Conservation (phyloP, 129 eudicot species). For the Helianthus annuus region DNA sequence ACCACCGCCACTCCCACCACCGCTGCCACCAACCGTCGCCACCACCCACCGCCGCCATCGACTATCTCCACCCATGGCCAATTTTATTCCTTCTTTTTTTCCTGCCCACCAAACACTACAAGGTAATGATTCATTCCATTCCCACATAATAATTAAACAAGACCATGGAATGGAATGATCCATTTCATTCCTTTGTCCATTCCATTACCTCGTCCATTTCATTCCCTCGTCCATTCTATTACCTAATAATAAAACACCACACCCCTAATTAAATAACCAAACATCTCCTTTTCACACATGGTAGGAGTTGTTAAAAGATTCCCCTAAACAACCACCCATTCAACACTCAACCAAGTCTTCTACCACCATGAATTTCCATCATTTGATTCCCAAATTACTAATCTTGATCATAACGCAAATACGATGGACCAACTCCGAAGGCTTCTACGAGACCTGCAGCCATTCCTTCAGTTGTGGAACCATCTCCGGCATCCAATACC, state of each 20-base stretch:
- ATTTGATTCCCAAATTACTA: slow-evolving; percentile 14
- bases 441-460: slow-evolving; percentile 42
- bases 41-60: no score
- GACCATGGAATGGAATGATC: no score
- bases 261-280: slow-evolving; percentile 21
- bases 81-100: no score
- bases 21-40: no score
- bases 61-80: no score
- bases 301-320: slow-evolving; percentile 28
- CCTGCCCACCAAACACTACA: no score
- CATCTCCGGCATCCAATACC: slow-evolving; percentile 55
- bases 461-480: slow-evolving; percentile 57
- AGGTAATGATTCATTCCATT: no score
- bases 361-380: slow-evolving; percentile 38
- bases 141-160: no score
- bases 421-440: slow-evolving; percentile 22
- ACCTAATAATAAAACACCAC: slow-evolving; percentile 9
- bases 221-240: no score
- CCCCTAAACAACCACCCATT: slow-evolving; percentile 14
- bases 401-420: slow-evolving; percentile 26
- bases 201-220: no score
- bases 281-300: slow-evolving; percentile 13
- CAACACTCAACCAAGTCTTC: not conserved
- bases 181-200: no score
- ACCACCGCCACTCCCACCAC: no score